Evolutionary conservation across 2,329 filamentous ascomycete genomes (phyloP).

Genomic region (Phoma sp.): DNA sequence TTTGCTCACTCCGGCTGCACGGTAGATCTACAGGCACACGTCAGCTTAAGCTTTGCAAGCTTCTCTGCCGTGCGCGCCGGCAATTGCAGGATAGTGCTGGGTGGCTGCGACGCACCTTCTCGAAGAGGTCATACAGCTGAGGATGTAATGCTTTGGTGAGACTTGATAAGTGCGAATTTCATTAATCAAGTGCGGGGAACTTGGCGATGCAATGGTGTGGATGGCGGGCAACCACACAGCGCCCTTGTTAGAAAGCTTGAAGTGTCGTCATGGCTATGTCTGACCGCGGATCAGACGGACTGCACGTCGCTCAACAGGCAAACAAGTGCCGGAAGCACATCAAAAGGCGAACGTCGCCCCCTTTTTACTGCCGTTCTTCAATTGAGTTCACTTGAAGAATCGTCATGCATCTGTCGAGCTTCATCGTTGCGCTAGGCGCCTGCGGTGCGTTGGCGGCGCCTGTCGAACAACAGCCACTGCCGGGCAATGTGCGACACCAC

Average conservation of each 20-base stretch:
- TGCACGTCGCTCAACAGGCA: not conserved
- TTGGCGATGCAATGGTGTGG: slow-evolving; percentile 4
- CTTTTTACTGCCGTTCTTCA: slow-evolving; percentile 1
- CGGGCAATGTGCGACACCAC: slow-evolving; percentile 32
- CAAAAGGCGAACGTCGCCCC: slow-evolving; percentile 4
- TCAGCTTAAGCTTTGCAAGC: slow-evolving; percentile 36
- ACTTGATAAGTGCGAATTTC: slow-evolving; percentile 19
- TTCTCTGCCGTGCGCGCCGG: slow-evolving; percentile 23
- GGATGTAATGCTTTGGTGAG: slow-evolving; percentile 3
- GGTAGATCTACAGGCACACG: slow-evolving; percentile 19
- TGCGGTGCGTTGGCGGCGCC: slow-evolving; percentile 37
- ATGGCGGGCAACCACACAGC: slow-evolving; percentile 3
- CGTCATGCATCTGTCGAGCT: slow-evolving; percentile 39
- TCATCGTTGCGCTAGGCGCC: slow-evolving; percentile 39
- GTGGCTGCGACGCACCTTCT: slow-evolving; percentile 2
- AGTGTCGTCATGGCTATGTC: slow-evolving; percentile 50
- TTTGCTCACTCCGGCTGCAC: not conserved
- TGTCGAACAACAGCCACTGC: slow-evolving; percentile 49
- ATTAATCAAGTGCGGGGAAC: slow-evolving; percentile 23
- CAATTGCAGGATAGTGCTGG: slow-evolving; percentile 36
- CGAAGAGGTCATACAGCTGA: not conserved
- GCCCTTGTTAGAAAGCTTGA: slow-evolving; percentile 27
- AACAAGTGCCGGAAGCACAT: slow-evolving; percentile 1
- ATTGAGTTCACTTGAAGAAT: slow-evolving; percentile 24
- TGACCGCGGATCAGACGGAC: slow-evolving; percentile 10